Conservation (phyloP, 1,284 basidiomycete genomes). For the Cystobasidiaceae sp. region DNA sequence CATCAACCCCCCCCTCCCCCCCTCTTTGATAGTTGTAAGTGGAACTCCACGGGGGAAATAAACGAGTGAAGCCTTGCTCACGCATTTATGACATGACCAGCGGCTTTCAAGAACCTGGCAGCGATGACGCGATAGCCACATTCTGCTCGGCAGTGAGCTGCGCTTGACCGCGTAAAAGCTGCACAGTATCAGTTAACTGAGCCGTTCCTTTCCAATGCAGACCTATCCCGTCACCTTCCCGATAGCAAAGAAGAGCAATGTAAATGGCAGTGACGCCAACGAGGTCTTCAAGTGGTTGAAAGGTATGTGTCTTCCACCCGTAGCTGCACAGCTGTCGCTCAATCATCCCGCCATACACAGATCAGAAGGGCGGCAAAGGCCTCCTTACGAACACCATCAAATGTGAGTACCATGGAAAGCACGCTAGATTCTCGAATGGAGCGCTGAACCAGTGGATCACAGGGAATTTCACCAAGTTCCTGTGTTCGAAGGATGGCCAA, state of each 20-base stretch:
- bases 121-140: slow-evolving; percentile 16
- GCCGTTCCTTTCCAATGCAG: not conserved
- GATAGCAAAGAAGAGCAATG: slow-evolving; percentile 44
- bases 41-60: slow-evolving; percentile 3
- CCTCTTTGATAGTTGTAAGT: slow-evolving; percentile 7
- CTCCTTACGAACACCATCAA: slow-evolving; percentile 5
- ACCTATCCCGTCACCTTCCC: slow-evolving; percentile 43
- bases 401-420: slow-evolving; percentile 46
- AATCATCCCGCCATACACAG: slow-evolving; percentile 18
- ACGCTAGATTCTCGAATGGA: slow-evolving; percentile 48
- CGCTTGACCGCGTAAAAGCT: not conserved
- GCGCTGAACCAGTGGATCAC: slow-evolving; percentile 44
- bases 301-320: not conserved
- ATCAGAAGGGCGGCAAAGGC: slow-evolving; percentile 16
- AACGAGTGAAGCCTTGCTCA: not conserved
- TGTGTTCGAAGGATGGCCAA: slow-evolving; percentile 9
- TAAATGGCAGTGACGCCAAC: slow-evolving; percentile 48
- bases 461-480: slow-evolving; percentile 22
- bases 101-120: slow-evolving; percentile 27
- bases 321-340: not conserved
- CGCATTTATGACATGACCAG: not conserved
- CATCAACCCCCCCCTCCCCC: not conserved
- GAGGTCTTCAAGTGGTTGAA: slow-evolving; percentile 47
- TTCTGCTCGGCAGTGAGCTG: slow-evolving; percentile 35
- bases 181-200: not conserved